phyloP scores from a whole-genome alignment of 2,329 filamentous ascomycete species.

The Ceratocystis variospora region DNA sequence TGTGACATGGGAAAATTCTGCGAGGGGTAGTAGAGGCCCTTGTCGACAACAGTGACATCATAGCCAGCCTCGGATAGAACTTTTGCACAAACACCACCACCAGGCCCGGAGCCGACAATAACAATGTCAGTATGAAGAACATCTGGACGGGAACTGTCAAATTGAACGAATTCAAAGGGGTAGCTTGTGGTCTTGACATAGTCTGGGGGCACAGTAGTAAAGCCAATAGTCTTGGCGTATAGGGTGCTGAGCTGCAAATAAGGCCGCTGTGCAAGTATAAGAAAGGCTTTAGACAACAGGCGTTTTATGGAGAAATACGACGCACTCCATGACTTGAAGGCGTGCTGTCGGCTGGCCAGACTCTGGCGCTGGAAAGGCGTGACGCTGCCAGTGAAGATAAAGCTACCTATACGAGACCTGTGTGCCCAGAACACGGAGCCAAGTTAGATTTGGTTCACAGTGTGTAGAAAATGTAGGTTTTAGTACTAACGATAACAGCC shows the following conservation, averaged over 20 bases:
- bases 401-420: conserved; percentile 48
- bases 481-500: conserved; percentile 32
- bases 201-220: conserved; percentile 38
- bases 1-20: conserved; percentile 62
- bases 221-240: conserved; percentile 43
- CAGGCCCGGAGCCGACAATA: conserved; percentile 76
- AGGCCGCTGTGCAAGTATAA: conserved; percentile 38
- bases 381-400: conserved; percentile 54
- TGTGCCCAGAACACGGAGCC: conserved; percentile 11
- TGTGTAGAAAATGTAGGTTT: background rate
- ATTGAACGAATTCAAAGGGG: conserved; percentile 49
- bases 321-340: conserved; percentile 48
- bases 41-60: conserved; percentile 67
- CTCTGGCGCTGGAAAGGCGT: conserved; percentile 50
- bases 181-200: conserved; percentile 39
- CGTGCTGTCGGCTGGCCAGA: conserved; percentile 43
- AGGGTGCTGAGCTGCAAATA: conserved; percentile 43
- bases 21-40: conserved; percentile 62
- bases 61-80: conserved; percentile 64
- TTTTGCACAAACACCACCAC: conserved; percentile 69
- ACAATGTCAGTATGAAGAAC: conserved; percentile 47
- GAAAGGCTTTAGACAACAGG: conserved; percentile 41
- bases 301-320: conserved; percentile 44
- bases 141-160: conserved; percentile 24
- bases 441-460: background rate